Conservation (phyloP, 257 asterid genomes). For the Solanum etuberosum region DNA sequence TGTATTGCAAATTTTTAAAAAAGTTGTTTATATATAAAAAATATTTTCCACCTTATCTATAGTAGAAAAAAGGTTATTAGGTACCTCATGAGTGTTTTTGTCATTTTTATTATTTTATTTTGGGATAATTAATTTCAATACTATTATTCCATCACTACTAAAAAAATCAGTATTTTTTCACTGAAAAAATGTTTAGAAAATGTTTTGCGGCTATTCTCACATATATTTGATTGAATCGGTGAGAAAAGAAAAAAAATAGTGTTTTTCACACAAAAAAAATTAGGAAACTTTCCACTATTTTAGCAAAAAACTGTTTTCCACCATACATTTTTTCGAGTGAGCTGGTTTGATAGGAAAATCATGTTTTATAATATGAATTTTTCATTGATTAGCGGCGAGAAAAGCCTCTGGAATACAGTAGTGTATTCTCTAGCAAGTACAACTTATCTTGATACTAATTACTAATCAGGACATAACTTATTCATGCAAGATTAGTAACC, state of each 20-base stretch:
- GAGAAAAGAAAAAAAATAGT: too few relatives aligned
- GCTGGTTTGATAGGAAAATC: neutral
- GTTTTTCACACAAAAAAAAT: neutral
- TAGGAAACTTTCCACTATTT: neutral
- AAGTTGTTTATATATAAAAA: too few relatives aligned
- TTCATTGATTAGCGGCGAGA: accelerated
- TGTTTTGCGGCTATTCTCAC: neutral
- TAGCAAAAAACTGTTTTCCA: too few relatives aligned
- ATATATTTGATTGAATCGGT: too few relatives aligned
- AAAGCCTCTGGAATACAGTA: accelerated
- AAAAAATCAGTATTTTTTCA: too few relatives aligned
- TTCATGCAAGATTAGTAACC: accelerated
- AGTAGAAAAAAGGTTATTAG: neutral
- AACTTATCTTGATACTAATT: neutral
- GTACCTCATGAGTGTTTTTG: neutral
- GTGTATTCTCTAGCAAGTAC: neutral
- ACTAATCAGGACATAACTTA: neutral
- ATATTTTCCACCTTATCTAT: neutral
- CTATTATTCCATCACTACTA: neutral
- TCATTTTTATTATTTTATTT: neutral
- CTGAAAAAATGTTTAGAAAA: too few relatives aligned
- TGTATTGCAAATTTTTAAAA: neutral
- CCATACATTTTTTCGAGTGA: too few relatives aligned
- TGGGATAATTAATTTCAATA: neutral
- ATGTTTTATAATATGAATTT: too few relatives aligned